These are phyloP conservation scores for Malania oleifera DNA, from an alignment of 164 flowering plant species.

Conservation along the genomic window DNA sequence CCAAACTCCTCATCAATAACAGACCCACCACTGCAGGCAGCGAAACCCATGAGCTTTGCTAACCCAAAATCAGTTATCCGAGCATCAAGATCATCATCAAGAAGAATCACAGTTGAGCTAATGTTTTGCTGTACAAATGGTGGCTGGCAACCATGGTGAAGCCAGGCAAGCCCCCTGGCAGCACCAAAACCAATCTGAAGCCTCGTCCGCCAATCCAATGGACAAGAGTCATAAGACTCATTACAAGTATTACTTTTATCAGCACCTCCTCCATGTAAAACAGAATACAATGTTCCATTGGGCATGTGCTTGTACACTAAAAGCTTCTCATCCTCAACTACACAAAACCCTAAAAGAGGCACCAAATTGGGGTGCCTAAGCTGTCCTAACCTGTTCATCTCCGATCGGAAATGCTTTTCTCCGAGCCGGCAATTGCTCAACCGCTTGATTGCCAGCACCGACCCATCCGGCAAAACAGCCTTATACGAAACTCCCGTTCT, in stretches of 20 bases:
- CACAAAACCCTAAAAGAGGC: constrained; percentile 64
- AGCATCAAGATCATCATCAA: constrained; percentile 63
- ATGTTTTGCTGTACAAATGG: constrained; percentile 51
- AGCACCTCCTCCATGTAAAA: constrained; percentile 23
- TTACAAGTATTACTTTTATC: not conserved
- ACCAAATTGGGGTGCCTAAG: constrained; percentile 73
- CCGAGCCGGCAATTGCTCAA: constrained; percentile 34
- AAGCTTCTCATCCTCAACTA: constrained; percentile 60
- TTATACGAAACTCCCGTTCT: constrained; percentile 53
- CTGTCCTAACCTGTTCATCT: constrained; percentile 60
- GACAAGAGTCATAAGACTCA: too few relatives aligned
- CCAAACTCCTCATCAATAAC: constrained; percentile 47
- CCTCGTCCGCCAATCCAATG: constrained; percentile 57
- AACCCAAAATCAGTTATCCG: constrained; percentile 56
- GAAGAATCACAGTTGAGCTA: constrained; percentile 51
- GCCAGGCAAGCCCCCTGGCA: constrained; percentile 73
- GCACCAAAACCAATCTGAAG: constrained; percentile 53
- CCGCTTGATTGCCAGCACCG: constrained; percentile 58
- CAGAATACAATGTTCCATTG: constrained; percentile 47
- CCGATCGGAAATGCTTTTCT: constrained; percentile 62
- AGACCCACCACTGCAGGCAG: constrained; percentile 33
- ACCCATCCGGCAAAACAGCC: constrained; percentile 64
- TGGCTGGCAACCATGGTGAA: constrained; percentile 61
- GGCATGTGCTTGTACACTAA: constrained; percentile 70
- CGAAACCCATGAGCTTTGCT: constrained; percentile 37